Evolutionary conservation across 352 stramenopile genomes (phyloP), one percentile per base, ranked within the genome.

Genomic region (Globisporangium paroecandrum): DNA sequence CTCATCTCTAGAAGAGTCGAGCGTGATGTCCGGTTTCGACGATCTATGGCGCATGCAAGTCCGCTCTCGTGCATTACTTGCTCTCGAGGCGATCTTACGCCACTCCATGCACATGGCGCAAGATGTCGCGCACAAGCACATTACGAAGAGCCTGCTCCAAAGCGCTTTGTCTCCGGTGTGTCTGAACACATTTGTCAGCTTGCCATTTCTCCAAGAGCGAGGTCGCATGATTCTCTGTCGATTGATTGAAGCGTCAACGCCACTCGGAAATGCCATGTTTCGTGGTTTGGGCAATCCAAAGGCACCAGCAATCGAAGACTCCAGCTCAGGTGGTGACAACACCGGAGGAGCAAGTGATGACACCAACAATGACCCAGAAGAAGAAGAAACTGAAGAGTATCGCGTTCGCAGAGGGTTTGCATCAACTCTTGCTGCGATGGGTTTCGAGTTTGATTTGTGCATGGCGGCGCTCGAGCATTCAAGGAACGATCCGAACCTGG

Each of bases 401-500:
- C 82, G 85, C 24, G 74, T 87, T 54, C 84, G 89, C 51, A 78
- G 86, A 56, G 85, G 86, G 0, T 95, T 96, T 58, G 89, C 89
- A 13, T 90, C 87, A 0, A 95, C 84, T 5, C 68, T 96, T 29
- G 87, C 87, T 46, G 87, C 85, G 1, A 96, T 96, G 89, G 89
- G 89, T 0, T 96, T 96, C 41, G 89, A 94, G 62, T 94, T 96
- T 69, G 89, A 95, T 6, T 72, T 96, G 20, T 96, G 89, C 60
- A 92, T 96, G 85, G 74, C 79, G 25, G 89, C 89, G 12, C 70
- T 96, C 5, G 87, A 95, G 55, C 77, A 93, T 43, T 89, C 85
- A 12, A 77, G 84, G 9, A 89, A 96, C 68, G 89, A 96, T 36
- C 89, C 87, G 1, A 96, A 95, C 58, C 58, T 87, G 22, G 89